Base-by-base conservation (phyloP, 345 rosid genomes). In the Trapa bicornis region DNA sequence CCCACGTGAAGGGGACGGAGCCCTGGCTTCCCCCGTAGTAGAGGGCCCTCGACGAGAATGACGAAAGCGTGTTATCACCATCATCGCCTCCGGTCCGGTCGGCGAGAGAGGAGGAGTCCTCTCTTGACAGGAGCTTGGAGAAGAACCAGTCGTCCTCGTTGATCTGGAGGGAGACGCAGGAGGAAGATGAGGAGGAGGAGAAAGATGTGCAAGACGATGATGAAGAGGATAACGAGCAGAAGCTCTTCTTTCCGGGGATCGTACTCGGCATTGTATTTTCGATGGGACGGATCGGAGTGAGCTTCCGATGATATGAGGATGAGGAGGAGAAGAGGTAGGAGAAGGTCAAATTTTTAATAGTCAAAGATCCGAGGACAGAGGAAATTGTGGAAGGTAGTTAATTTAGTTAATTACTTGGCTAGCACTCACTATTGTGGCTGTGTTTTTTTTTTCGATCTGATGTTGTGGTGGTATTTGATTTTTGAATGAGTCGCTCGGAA, bases 1-100 rank as follows among this genome's bases (percentile, higher is more conserved):
- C 98, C 98, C 98, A 92, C 45, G 57, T 33, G 83, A 92, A 92
- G 0, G 96, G 92, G 62, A 92, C 42, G 5, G 92, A 57, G 35
- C 81, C 79, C 0, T 90, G 74, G 37, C 83, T 82, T 17, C 85
- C 81, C 3, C 90, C 88, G n/a, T 89, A 87, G 80, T 89, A 86
- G n/a, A 84, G 83, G 68, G 88, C 80, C 65, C 89, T 86, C 22
- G 79, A 80, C 8, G 98, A 86, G 62, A 83, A 75, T 14, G 79
- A 81, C 63, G 37, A 33, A n/a, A 17, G 56, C 10, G 32, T 58
- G 37, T 33, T 58, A 16, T 1, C 4, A 0, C 37, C 38, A 37
- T 58, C 63, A 22, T 22, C 29, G 29, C 29, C 29, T 0, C 0
- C 29, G 29, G 29, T 22, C 29, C 29, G 29, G 29, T 22, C 29